Evolutionary conservation across 805 yeast species (phyloP), one percentile per base, ranked within the genome.

Genomic region (Candida coleopterorum): DNA sequence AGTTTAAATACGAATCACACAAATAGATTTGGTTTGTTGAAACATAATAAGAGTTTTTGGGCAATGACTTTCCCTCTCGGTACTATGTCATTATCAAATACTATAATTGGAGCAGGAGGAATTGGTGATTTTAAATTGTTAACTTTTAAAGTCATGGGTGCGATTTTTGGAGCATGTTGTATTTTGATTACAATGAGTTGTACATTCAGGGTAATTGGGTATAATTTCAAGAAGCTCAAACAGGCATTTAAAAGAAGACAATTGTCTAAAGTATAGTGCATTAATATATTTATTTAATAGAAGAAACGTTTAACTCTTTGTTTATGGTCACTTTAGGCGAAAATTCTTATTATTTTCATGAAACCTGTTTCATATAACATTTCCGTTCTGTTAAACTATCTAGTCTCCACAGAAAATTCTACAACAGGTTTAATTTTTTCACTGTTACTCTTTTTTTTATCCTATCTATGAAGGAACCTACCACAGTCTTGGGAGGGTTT

Each of bases 51-150:
- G 21, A 49, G 50, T 1, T 56, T 49, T 26, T 55, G 96, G 96
- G 79, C 88, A 12, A 74, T 84, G 67, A 84, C 96, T 44, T 88
- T 88, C 79, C 96, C 96, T 4, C 50, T 87, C 48, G 96, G 96
- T 2, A 85, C 94, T 0, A 78, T 85, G 81, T 67, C 81, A 0
- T 54, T 82, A 10, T 76, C 86, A 2, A 70, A 76, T 40, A 56
- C 65, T 8, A 72, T 76, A 46, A 51, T 87, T 14, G 79, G 66
- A 28, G 48, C 42, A 3, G 52, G 71, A 2, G 74, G 73, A 32
- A 38, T 48, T 15, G 72, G 72, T 2, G 26, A 37, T 18, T 43
- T 34, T 18, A 37, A 36, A 10, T 52, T 82, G 45, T 50, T 56
- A 9, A 76, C 84, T 0, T 84, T 85, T 57, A 68, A 75, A 44